Evolutionary conservation across 1,139 yeast species (phyloP).

Genomic region (Blastobotrys arbuscula): DNA sequence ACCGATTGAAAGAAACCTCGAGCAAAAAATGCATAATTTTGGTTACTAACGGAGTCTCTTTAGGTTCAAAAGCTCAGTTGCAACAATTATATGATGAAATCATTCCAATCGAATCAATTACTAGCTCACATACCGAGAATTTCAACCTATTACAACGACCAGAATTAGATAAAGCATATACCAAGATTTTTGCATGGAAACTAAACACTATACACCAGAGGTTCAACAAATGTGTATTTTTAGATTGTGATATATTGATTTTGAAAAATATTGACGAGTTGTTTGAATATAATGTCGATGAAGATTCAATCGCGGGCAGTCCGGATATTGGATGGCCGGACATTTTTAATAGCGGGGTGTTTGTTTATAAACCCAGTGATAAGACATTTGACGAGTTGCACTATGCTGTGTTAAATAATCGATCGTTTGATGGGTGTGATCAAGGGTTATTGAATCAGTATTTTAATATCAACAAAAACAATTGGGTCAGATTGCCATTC

Average conservation of each 20-base stretch:
- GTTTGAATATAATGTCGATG: conserved; percentile 31
- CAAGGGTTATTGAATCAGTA: conserved; percentile 87
- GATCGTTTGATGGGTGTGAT: conserved; percentile 90
- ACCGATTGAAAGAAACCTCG: conserved; percentile 30
- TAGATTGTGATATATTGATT: conserved; percentile 82
- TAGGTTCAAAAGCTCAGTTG: conserved; percentile 24
- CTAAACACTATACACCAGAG: conserved; percentile 36
- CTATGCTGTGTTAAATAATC: conserved; percentile 34
- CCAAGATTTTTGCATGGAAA: conserved; percentile 72
- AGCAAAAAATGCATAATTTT: conserved; percentile 30
- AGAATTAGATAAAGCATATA: conserved; percentile 64
- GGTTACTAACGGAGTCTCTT: conserved; percentile 31
- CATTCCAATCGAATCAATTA: conserved; percentile 31
- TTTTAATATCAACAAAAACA: conserved; percentile 42
- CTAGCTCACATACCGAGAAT: conserved; percentile 30
- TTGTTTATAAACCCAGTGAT: conserved; percentile 57
- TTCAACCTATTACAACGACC: conserved; percentile 56
- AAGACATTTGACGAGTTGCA: conserved; percentile 43
- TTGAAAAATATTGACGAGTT: conserved; percentile 41
- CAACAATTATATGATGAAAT: conserved; percentile 31
- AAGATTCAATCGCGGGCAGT: conserved; percentile 46
- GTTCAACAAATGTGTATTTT: conserved; percentile 59
- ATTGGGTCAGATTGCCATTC: conserved; percentile 71
- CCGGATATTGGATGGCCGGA: conserved; percentile 98
- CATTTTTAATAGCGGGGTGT: conserved; percentile 84